Evolutionary conservation across 108 stramenopile species (phyloP), one percentile per base, ranked within the genome.

Genomic region (Cylindrotheca closterium): DNA sequence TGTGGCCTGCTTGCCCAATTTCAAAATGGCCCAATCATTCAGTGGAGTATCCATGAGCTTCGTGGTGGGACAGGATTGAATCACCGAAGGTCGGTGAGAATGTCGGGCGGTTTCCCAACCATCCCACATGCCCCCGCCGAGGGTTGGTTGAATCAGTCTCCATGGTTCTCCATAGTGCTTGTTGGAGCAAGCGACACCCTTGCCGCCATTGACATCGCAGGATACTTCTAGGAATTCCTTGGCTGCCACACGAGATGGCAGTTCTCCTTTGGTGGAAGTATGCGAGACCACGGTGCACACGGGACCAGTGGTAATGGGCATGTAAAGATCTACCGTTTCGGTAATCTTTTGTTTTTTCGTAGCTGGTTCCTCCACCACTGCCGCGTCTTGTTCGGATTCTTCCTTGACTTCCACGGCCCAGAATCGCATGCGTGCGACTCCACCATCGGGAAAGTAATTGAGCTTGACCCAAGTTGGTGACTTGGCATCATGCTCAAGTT

Each of bases 21-120:
- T 81, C 10, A 97, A 52, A 21, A 96, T 74, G 23, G 87, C 72
- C 92, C 94, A 97, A 68, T 97, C 96, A 62, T 73, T 76, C 25
- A 96, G 70, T 1, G 73, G 65, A 25, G 77, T 83, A 61, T 93
- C 83, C 32, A 93, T 73, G 51, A 93, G 73, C 48, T 79, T 73
- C 50, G 90, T 93, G 23, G 63, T 58, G 12, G 81, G 74, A 50
- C 88, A 71, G 51, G 63, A 68, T 3, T 64, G 67, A 5, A 91
- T 42, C 55, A 93, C 60, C 12, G 83, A 25, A 21, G 94, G 96
- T 18, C 96, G 82, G 22, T 77, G 63, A 3, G 85, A 85, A 65
- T 97, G 93, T 26, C 96, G 74, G 1, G 96, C 95, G 23, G 94
- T 97, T 56, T 96, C 96, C 94, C 95, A 96, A 19, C 95, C 95